Base-by-base conservation (phyloP, 208 protist species). In the Wallacemonas sp. region DNA sequence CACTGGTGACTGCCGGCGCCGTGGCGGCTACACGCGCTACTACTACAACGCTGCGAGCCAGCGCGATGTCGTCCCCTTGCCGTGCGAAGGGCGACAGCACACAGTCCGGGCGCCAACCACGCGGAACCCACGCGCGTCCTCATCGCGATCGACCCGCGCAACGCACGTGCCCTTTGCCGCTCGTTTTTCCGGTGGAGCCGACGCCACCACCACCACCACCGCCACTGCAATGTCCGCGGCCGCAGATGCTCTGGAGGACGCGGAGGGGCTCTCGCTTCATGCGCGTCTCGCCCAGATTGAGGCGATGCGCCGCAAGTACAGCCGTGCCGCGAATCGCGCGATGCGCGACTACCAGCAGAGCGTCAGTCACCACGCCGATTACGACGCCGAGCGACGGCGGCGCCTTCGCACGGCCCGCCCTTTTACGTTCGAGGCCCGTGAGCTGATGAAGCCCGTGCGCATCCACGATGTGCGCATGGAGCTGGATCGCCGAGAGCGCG, bases 341-440 rank as follows among this genome's bases (percentile, higher is more conserved):
- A 76, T 94, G 79, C 66, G 25, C 31, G 39, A 65, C 18, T 95
- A 93, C 70, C 85, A 89, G 36, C 36, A 65, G 38, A 59, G 73
- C 44, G 70, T 90, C 2, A 73, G 67, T 39, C 70, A 84, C 55
- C 78, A 77, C 50, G 59, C 74, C n/a, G 68, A 66, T 39, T 93
- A 94, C 68, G 66, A 82, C 48, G 65, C 65, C 20, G 45, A 76
- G n/a, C 85, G 91, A 10, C 74, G 81, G 46, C 48, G 67, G 31
- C 31, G 46, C 18, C 63, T 89, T 32, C 46, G 64, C 26, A 46
- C 49, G 7, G 74, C 74, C n/a, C 71, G 75, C 46, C 76, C 84
- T 2, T 93, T 93, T 55, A 72, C 76, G 20, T 96, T 96, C 61
- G 76, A 87, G 54, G 33, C 66, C 8, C 85, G 87, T 1, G 87